Conservation (phyloP, 2,329 filamentous ascomycete genomes). For the Arthrobotrys megalospora region DNA sequence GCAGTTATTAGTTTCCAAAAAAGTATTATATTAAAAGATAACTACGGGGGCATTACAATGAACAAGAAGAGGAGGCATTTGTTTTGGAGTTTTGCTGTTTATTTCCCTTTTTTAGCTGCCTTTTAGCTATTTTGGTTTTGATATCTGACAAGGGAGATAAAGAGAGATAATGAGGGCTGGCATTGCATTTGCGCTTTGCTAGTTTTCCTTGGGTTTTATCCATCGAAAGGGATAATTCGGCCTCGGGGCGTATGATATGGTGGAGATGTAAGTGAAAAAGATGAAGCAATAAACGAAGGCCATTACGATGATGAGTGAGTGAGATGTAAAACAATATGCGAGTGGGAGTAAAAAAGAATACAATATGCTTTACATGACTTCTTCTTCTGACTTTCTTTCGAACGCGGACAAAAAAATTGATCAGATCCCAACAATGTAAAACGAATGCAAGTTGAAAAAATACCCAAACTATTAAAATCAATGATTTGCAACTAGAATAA, state of each 20-base stretch:
- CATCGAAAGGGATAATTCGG: slow-evolving; percentile 20
- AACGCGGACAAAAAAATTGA: slow-evolving; percentile 29
- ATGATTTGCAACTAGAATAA: slow-evolving; percentile 14
- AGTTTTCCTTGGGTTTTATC: slow-evolving; percentile 14
- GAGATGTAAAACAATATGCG: slow-evolving; percentile 43
- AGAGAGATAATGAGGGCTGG: slow-evolving; percentile 4
- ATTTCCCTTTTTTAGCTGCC: slow-evolving; percentile 17
- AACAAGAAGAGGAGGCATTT: slow-evolving; percentile 38
- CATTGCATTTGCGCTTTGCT: slow-evolving; percentile 10
- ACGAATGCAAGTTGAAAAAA: slow-evolving; percentile 42
- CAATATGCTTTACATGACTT: slow-evolving; percentile 60
- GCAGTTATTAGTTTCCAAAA: slow-evolving; percentile 3
- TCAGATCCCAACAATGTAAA: slow-evolving; percentile 56
- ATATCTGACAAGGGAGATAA: slow-evolving; percentile 45
- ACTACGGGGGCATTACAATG: slow-evolving; percentile 61
- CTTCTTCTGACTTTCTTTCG: slow-evolving; percentile 23
- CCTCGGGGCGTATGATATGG: slow-evolving; percentile 28
- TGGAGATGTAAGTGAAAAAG: slow-evolving; percentile 23
- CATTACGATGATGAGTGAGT: slow-evolving; percentile 59
- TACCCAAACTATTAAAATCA: slow-evolving; percentile 57
- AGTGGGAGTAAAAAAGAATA: slow-evolving; percentile 37
- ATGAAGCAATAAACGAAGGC: slow-evolving; percentile 36
- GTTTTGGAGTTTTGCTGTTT: slow-evolving; percentile 27
- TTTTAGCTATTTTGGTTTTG: slow-evolving; percentile 21
- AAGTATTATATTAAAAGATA: slow-evolving; percentile 58